Evolutionary conservation across 768 basidiomycete species (phyloP), one percentile per base, ranked within the genome.

Genomic region (Dioszegia hungarica): DNA sequence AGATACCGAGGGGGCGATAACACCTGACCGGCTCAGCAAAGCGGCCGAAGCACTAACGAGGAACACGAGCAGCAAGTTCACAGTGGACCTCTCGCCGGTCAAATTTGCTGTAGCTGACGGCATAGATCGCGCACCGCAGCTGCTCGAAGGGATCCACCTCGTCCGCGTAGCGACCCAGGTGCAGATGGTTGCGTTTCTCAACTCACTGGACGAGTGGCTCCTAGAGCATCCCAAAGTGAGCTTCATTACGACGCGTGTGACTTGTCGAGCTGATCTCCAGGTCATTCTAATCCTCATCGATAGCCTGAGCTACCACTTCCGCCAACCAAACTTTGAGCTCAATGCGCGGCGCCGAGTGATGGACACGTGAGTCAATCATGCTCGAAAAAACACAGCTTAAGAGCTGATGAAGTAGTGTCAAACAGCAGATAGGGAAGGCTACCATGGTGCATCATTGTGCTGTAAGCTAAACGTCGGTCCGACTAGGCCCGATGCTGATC

Each of bases 1-100:
- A 74, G 75, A 76, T 43, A 68, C 75, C 0, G 75, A 76, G 61
- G 75, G 73, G 2, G 61, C 56, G 2, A 41, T 76, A 14, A 59
- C 70, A 5, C 38, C 62, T 0, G 63, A 67, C 19, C 60, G 65
- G 25, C 29, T 76, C 6, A 22, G 41, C 1, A 25, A 58, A 14
- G 63, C 62, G 4, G 70, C 69, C 3, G 51, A 59, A 22, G 41
- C 61, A 8, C 11, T 64, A 2, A 57, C 55, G 0, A 45, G 60
- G 14, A 29, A 49, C 0, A 33, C 51, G 44, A 39, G 33, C 19
- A 36, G 63, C 66, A 28, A 22, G 59, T n/a, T n/a, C n/a, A n/a
- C n/a, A n/a, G n/a, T n/a, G n/a, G n/a, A n/a, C n/a, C n/a, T n/a
- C n/a, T n/a, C n/a, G n/a, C n/a, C n/a, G n/a, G n/a, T n/a, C n/a